Conservation (phyloP, 352 stramenopile species). For the Phytophthora vignae region DNA sequence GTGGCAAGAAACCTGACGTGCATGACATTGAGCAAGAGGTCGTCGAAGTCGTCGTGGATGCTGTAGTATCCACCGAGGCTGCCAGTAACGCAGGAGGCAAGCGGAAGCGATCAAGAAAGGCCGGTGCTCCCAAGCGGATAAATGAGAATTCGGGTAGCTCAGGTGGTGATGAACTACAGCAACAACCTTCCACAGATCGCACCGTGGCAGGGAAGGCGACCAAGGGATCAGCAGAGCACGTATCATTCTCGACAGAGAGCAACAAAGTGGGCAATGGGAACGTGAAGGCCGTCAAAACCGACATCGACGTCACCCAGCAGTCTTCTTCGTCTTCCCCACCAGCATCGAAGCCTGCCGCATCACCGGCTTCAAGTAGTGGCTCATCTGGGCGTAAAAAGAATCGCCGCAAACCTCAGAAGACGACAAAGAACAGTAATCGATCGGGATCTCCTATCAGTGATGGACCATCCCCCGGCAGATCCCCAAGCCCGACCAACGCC, state of each 20-base stretch:
- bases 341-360: constrained; percentile 4
- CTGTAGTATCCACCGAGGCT: constrained; percentile 15
- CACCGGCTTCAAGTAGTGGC: constrained; percentile 10
- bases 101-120: constrained; percentile 9
- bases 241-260: not conserved
- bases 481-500: constrained; percentile 19
- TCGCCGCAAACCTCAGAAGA: constrained; percentile 43
- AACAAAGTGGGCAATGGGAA: constrained; percentile 2
- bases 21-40: constrained; percentile 13
- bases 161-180: constrained; percentile 6
- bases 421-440: constrained; percentile 38
- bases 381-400: constrained; percentile 38
- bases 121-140: constrained; percentile 5
- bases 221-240: not conserved
- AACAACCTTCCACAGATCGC: constrained; percentile 1
- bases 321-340: constrained; percentile 11
- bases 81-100: constrained; percentile 5
- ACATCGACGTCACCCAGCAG: constrained; percentile 1
- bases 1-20: not conserved
- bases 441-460: constrained; percentile 31
- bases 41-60: constrained; percentile 15
- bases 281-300: not conserved
- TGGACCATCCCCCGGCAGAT: constrained; percentile 14
- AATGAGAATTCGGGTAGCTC: constrained; percentile 16
- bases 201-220: not conserved